These are phyloP conservation scores for Thielaviopsis punctulata DNA, from an alignment of 2,329 filamentous ascomycete genomes.

Conservation along the genomic window DNA sequence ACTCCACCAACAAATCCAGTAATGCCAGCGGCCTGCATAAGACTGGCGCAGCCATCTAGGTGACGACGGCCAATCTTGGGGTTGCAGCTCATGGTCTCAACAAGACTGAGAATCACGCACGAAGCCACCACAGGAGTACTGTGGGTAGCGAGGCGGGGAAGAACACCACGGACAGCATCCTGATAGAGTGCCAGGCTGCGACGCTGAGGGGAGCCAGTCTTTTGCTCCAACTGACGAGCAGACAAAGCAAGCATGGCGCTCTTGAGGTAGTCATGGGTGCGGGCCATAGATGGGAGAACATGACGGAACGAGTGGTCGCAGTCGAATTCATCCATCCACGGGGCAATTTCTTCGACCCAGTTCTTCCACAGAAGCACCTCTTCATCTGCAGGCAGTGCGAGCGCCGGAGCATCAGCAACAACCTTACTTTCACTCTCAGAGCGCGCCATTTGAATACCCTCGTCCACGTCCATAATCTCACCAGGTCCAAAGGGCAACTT, in stretches of 20 bases:
- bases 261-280: constrained; percentile 25
- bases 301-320: constrained; percentile 29
- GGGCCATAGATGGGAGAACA: constrained; percentile 29
- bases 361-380: constrained; percentile 21
- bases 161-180: constrained; percentile 31
- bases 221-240: constrained; percentile 32
- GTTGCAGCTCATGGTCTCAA: constrained; percentile 34
- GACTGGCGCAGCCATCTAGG: constrained; percentile 32
- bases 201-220: constrained; percentile 16
- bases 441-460: neutral
- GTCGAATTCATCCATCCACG: constrained; percentile 37
- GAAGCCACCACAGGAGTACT: constrained; percentile 33
- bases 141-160: constrained; percentile 29
- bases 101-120: constrained; percentile 34
- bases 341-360: constrained; percentile 25
- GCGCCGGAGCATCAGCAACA: neutral
- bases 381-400: constrained; percentile 14
- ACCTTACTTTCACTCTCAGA: neutral
- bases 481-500: constrained; percentile 4
- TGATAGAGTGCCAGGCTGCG: constrained; percentile 30
- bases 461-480: neutral
- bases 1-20: constrained; percentile 32
- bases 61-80: constrained; percentile 33
- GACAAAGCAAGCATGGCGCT: constrained; percentile 34
- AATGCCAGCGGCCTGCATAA: constrained; percentile 32